These are phyloP conservation scores for Musa schizocarpa DNA, from an alignment of 176 grass and related monocot species.

Conservation along the genomic window DNA sequence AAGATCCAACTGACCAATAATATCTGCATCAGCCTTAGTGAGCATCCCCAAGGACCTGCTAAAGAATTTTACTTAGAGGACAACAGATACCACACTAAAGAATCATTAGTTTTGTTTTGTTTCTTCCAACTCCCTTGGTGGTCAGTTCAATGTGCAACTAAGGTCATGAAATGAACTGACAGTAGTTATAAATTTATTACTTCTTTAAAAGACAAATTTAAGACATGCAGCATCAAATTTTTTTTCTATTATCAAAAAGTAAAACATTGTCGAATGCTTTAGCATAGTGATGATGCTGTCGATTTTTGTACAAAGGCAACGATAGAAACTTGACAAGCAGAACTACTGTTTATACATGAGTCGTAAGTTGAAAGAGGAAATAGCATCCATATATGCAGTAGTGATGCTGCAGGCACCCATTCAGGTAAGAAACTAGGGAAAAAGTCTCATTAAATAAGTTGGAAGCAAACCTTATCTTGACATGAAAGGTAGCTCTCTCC, in stretches of 20 bases:
- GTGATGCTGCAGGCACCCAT: not conserved
- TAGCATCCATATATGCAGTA: not conserved
- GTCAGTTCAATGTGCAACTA: not conserved
- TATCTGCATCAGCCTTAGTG: not conserved
- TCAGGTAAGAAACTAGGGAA: not conserved
- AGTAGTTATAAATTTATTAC: not conserved
- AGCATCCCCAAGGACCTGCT: not conserved
- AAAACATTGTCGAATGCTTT: not conserved
- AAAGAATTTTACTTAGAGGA: not conserved
- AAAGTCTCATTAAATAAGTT: not conserved
- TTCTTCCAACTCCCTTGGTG: not conserved
- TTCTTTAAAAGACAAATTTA: not conserved
- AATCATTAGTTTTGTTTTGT: too few relatives aligned
- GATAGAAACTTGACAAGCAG: not conserved
- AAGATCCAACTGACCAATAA: not conserved
- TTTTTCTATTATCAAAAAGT: not conserved
- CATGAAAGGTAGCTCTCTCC: constrained; percentile 97
- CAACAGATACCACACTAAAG: too few relatives aligned
- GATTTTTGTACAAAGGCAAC: not conserved
- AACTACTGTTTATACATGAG: not conserved
- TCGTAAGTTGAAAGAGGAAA: not conserved
- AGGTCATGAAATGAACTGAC: not conserved
- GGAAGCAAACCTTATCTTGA: constrained; percentile 65
- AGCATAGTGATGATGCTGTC: not conserved
- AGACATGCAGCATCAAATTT: not conserved